A percentile compares a stretch with the other conserved stretches of the same genome.
Conservation (phyloP, 2,329 filamentous ascomycete species). For the Fusarium nanum region DNA sequence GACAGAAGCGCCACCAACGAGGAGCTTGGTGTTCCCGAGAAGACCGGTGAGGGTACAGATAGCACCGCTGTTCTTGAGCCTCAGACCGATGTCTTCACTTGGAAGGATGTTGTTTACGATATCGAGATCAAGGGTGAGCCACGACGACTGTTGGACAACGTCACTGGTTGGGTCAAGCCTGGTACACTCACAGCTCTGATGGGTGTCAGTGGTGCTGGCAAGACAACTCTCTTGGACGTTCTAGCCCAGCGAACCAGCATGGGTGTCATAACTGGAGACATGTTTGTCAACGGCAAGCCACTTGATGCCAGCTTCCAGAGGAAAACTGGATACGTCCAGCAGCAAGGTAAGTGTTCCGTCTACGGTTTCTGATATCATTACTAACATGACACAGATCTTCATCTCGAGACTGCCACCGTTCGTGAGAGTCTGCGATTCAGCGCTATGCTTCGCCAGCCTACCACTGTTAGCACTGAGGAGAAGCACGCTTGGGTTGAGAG, state of each 20-base stretch:
- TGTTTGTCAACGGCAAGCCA: constrained; percentile 71
- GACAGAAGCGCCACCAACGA: constrained; percentile 45
- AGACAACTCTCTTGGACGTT: constrained; percentile 58
- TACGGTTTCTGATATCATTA: rapidly evolving
- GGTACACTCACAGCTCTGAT: constrained; percentile 85
- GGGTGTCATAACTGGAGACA: constrained; percentile 73
- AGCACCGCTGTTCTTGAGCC: constrained; percentile 52
- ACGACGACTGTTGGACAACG: constrained; percentile 79
- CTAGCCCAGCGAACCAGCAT: constrained; percentile 64
- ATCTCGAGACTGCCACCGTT: constrained; percentile 66
- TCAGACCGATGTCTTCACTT: constrained; percentile 76
- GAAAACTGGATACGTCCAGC: constrained; percentile 75
- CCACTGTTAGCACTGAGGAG: constrained; percentile 63
- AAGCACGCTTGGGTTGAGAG: constrained; percentile 72
- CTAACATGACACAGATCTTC: constrained; percentile 58
- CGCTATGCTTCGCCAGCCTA: constrained; percentile 68
- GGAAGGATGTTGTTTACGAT: constrained; percentile 79
- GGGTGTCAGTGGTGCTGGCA: constrained; percentile 66
- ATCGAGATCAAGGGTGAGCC: constrained; percentile 78
- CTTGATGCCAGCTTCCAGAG: constrained; percentile 70
- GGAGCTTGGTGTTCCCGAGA: constrained; percentile 47
- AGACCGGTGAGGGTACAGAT: constrained; percentile 21
- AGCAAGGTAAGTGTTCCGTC: constrained; percentile 60
- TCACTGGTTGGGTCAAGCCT: constrained; percentile 90
- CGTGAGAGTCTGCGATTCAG: constrained; percentile 66